Evolutionary conservation across 306 rosid species (phyloP), one percentile per base, ranked within the genome.

Genomic region (Carpinus fangiana): DNA sequence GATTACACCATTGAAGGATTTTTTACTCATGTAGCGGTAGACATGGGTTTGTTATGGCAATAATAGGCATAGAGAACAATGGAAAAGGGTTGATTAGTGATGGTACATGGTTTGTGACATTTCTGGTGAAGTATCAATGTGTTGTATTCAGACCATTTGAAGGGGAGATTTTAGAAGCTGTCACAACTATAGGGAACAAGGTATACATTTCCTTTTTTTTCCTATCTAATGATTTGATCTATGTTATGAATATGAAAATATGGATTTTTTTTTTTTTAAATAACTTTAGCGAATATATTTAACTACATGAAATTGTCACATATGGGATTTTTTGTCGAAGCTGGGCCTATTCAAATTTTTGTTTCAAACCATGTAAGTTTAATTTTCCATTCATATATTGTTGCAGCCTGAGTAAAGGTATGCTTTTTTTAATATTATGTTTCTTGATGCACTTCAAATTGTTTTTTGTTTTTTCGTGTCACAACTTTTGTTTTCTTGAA

Each of bases 281-380:
- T 65, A 36, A 65, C 23, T 65, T 65, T 5, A 66, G 6, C n/a
- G 2, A 12, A 38, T 61, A 46, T 78, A 18, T 45, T 65, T 56
- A 54, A 79, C 77, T 48, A 53, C 54, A 74, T 81, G n/a, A 50
- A 77, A 72, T 75, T 78, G 70, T 50, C 53, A 14, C 84, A 92
- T 97, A 95, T 95, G 98, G 99, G 98, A 0, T 95, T 93, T 82
- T 95, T 95, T 3, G 99, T 98, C 41, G 98, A 93, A 83, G 99
- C 99, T 74, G 99, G 99, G 57, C 99, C 99, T 21, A 98, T 95
- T 76, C 98, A 95, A 81, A 95, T 95, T 79, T 95, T 93, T 54
- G 98, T 95, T 85, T 95, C 99, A 67, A 95, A 91, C 87, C 99
- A 95, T 83, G 98, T 92, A 81, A 81, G 97, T 72, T 21, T 67